phyloP scores from a whole-genome alignment of 306 rosid species.

The Begonia fuchsioides region DNA sequence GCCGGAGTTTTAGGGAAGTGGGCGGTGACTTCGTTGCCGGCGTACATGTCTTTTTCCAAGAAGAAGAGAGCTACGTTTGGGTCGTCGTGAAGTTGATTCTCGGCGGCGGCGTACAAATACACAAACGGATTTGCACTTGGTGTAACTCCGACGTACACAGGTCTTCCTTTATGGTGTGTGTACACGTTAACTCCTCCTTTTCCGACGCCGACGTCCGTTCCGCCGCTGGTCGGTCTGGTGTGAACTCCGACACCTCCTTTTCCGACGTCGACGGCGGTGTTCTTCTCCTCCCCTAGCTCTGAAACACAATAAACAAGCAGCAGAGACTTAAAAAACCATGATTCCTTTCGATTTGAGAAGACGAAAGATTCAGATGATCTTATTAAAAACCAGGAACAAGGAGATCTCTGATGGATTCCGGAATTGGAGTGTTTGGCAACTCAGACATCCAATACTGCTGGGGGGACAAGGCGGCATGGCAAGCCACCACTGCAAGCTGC shows the following conservation, averaged over 20 bases:
- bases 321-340: too few species aligned
- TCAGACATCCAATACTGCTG: slow-evolving; percentile 50
- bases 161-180: slow-evolving; percentile 44
- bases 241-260: slow-evolving; percentile 24
- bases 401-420: slow-evolving; percentile 35
- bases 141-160: slow-evolving; percentile 26
- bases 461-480: slow-evolving; percentile 46
- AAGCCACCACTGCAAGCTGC: slow-evolving; percentile 29
- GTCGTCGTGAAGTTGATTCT: slow-evolving; percentile 40
- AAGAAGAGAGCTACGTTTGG: slow-evolving; percentile 54
- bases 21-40: slow-evolving; percentile 25
- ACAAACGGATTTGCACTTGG: neutral
- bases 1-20: slow-evolving; percentile 30
- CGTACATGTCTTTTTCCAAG: slow-evolving; percentile 39
- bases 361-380: neutral
- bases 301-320: slow-evolving; percentile 1
- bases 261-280: slow-evolving; percentile 28
- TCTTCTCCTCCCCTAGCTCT: slow-evolving; percentile 38
- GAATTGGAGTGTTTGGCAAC: slow-evolving; percentile 54
- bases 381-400: slow-evolving; percentile 26
- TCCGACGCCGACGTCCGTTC: slow-evolving; percentile 35
- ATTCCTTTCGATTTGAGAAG: too few species aligned
- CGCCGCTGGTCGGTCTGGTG: slow-evolving; percentile 12
- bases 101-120: slow-evolving; percentile 17
- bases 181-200: slow-evolving; percentile 56